Base-by-base conservation (phyloP, 805 yeast species). In the Wickerhamiella siamensis region DNA sequence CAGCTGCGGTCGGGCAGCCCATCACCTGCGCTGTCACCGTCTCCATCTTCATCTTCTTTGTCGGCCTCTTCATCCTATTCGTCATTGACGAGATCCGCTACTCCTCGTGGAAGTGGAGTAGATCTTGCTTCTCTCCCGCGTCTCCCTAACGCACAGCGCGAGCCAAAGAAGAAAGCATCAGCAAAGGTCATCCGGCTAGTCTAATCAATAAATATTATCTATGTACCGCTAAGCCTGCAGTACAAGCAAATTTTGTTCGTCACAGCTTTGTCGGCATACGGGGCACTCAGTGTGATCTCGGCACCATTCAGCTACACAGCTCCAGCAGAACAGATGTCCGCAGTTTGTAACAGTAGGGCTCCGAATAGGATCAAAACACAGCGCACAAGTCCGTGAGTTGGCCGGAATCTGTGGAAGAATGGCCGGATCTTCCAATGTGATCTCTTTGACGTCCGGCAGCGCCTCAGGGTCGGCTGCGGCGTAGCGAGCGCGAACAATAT, bases 251-350 rank as follows among this genome's bases (percentile, higher is more conserved):
- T 75, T 72, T 56, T 77, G 79, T 51, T 71, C 79, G 22, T 67
- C 62, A 39, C 83, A 70, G 19, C 64, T 68, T 48, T 79, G 91
- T 41, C 97, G 62, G 55, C 97, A 91, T 21, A 91, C 64, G 0
- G 98, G 97, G 56, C 98, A 88, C 54, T 86, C 95, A 0, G 84
- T 78, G 45, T 72, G 70, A 49, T 86, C 95, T 47, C 83, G 67
- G 44, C 86, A 74, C 97, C 97, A 88, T 51, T 82, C 94, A 5
- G 76, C 68, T 4, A 86, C 75, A 57, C 97, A 88, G 5, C 66
- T 67, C 96, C 97, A 88, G 61, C 98, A 88, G 58, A 83, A 88
- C 14, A 83, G 44, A 58, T 88, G 98, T 0, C 97, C 98, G 61
- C 98, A 88, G 4, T 77, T 72, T 0, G 94, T 84, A 46, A 83